phyloP scores from a whole-genome alignment of 1,284 basidiomycete species.

The Erythrobasidium hasegawianum region DNA sequence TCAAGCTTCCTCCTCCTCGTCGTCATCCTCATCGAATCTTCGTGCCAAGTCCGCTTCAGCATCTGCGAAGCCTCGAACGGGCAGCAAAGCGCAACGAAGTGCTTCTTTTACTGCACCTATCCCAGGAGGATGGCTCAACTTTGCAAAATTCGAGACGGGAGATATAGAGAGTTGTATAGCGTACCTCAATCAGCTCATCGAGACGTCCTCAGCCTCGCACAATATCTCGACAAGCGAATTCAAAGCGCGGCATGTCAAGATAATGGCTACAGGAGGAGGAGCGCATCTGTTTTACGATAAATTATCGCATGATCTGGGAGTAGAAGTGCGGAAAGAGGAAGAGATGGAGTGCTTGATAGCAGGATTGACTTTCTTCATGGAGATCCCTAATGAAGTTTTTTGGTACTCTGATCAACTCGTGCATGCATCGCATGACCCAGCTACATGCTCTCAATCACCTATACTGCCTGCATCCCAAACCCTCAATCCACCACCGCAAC shows the following conservation, averaged over 20 bases:
- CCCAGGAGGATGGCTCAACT: slow-evolving; percentile 95
- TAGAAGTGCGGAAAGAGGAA: slow-evolving; percentile 75
- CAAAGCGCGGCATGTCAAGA: slow-evolving; percentile 79
- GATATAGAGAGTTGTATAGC: slow-evolving; percentile 78
- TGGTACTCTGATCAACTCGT: slow-evolving; percentile 98
- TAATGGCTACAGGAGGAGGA: slow-evolving; percentile 97
- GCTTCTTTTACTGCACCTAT: slow-evolving; percentile 51
- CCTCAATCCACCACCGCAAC: slow-evolving; percentile 6
- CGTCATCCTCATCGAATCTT: neutral
- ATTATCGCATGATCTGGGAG: slow-evolving; percentile 69
- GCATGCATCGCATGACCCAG: slow-evolving; percentile 53
- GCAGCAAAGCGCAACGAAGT: neutral
- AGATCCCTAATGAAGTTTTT: slow-evolving; percentile 97
- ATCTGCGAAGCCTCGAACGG: neutral
- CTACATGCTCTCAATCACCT: slow-evolving; percentile 33
- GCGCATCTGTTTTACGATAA: slow-evolving; percentile 90
- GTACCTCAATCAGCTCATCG: slow-evolving; percentile 85
- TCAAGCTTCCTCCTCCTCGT: neutral
- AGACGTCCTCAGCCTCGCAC: slow-evolving; percentile 80
- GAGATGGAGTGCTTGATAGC: slow-evolving; percentile 99
- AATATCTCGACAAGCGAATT: slow-evolving; percentile 84
- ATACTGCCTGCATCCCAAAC: slow-evolving; percentile 9
- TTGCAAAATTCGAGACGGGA: slow-evolving; percentile 93
- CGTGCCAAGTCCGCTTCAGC: slow-evolving; percentile 38
- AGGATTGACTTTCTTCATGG: slow-evolving; percentile 91